Base-by-base conservation (phyloP, 2,329 filamentous ascomycete species). In the Lasiodiplodia gonubiensis region DNA sequence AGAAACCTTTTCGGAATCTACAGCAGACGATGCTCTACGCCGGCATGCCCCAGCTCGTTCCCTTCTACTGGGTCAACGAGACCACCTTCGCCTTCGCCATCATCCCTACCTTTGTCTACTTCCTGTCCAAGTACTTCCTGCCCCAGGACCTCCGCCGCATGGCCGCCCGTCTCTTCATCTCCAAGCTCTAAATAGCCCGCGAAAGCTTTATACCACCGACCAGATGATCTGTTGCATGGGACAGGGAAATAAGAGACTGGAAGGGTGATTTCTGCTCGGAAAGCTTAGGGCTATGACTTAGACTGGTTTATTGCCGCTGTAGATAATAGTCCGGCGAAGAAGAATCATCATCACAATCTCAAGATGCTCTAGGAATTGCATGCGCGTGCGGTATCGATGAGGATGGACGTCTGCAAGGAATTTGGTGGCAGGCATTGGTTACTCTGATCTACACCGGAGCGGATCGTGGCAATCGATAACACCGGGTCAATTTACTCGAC, bases 21-120 rank as follows among this genome's bases (percentile, higher is more conserved):
- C 48, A 59, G 51, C 68, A 80, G 79, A 77, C 72, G 16, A 70
- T 79, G 65, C 77, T 80, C 72, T 77, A 78, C 74, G 79, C 79
- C 70, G 79, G 78, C 69, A 81, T 81, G 79, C 79, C 79, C 69
- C 79, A 81, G 75, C 79, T 81, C 69, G 76, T 81, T 59, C 79
- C 79, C 71, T 81, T 81, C 77, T 81, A 80, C 76, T 80, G 80
- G 76, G 78, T 81, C 73, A 81, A 80, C 75, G 79, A 81, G 77
- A 78, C 75, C 68, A 79, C 76, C 69, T 72, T 77, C 70, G 79
- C 78, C 55, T 80, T 80, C 71, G 72, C 80, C 73, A 72, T 79
- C 67, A 72, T 81, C 52, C 79, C 79, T 53, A 74, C 77, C 65
- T 76, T 81, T 71, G 80, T 81, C 77, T 81, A 80, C 75, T 66